Evolutionary conservation across 2,329 filamentous ascomycete species (phyloP).

Genomic region (Neospermospora avenae): DNA sequence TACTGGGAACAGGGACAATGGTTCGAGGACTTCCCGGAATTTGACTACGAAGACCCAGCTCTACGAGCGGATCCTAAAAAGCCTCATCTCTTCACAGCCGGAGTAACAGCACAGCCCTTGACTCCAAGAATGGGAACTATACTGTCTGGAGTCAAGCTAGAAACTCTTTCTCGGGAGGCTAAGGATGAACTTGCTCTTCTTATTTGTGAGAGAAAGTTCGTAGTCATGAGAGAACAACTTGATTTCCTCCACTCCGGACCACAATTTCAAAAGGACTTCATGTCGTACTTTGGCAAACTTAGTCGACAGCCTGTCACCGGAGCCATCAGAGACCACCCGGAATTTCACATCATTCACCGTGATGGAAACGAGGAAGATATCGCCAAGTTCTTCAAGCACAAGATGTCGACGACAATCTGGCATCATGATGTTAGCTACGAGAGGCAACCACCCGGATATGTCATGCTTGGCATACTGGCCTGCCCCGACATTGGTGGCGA

Average conservation of each 20-base stretch:
- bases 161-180: constrained; percentile 36
- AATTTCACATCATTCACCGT: constrained; percentile 67
- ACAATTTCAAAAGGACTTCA: constrained; percentile 59
- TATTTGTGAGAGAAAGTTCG: constrained; percentile 40
- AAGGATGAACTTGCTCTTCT: constrained; percentile 44
- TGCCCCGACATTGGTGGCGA: constrained; percentile 61
- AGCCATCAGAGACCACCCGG: constrained; percentile 53
- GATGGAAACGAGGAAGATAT: constrained; percentile 53
- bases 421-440: constrained; percentile 71
- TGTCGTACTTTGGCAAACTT: constrained; percentile 60
- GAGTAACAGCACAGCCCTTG: constrained; percentile 58
- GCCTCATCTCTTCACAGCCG: constrained; percentile 55
- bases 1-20: constrained; percentile 44
- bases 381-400: constrained; percentile 60
- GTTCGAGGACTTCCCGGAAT: constrained; percentile 43
- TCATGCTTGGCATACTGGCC: constrained; percentile 52
- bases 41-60: constrained; percentile 45
- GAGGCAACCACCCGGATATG: constrained; percentile 65
- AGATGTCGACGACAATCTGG: constrained; percentile 63
- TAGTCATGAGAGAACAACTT: constrained; percentile 49
- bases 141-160: constrained; percentile 40
- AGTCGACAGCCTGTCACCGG: constrained; percentile 70
- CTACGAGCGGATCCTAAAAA: constrained; percentile 60
- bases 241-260: constrained; percentile 53
- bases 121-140: constrained; percentile 42